These are phyloP conservation scores for Aleurites moluccanus DNA, from an alignment of 441 rosid species.

Conservation along the genomic window DNA sequence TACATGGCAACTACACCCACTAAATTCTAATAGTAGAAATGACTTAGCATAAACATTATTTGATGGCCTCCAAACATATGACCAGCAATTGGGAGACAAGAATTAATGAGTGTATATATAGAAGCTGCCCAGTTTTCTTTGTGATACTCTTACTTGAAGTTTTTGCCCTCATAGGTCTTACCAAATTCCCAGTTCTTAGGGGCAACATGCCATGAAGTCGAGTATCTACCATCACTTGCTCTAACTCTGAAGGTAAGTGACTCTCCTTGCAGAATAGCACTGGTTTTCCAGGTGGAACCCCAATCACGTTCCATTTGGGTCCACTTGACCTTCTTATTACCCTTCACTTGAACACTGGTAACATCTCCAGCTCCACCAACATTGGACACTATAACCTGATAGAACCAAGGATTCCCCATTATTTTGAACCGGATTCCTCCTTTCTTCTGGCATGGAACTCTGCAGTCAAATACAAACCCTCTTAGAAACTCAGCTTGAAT, in stretches of 20 bases:
- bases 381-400: conserved; percentile 40
- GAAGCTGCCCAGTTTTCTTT: background rate
- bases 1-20: background rate
- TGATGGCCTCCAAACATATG: background rate
- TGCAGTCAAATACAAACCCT: conserved; percentile 19
- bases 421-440: conserved; percentile 56
- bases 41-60: background rate
- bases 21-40: background rate
- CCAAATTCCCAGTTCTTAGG: conserved; percentile 53
- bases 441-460: conserved; percentile 52
- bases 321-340: conserved; percentile 41
- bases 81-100: background rate
- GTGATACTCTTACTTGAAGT: conserved; percentile 35
- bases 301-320: conserved; percentile 40
- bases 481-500: background rate
- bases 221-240: conserved; percentile 40
- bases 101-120: background rate
- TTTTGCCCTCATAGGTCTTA: conserved; percentile 46
- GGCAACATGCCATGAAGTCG: conserved; percentile 40
- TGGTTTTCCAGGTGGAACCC: conserved; percentile 54
- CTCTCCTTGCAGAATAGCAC: conserved; percentile 36
- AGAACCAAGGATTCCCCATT: conserved; percentile 48
- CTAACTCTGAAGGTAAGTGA: conserved; percentile 43
- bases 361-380: conserved; percentile 60
- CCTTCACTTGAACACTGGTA: conserved; percentile 39